Percentiles rank a stretch among this genome's conserved stretches.
phyloP scores from a whole-genome alignment of 768 basidiomycete genomes.

The Lentinus brumalis region DNA sequence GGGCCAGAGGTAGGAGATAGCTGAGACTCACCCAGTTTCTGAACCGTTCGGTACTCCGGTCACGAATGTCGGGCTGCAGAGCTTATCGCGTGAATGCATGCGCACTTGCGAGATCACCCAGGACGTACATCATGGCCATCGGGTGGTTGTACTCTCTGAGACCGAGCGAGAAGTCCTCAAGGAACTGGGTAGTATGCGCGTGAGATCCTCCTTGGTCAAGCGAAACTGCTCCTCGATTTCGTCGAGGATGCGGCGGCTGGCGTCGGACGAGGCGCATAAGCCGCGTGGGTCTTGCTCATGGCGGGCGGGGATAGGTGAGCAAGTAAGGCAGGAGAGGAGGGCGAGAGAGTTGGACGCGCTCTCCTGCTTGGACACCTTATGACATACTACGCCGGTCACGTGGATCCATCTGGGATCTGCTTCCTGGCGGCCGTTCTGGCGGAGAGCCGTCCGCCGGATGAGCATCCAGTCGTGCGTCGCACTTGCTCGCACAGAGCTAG shows the following conservation, averaged over 20 bases:
- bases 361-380: no score
- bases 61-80: conserved; percentile 84
- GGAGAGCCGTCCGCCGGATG: no score
- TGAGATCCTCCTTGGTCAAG: conserved; percentile 59
- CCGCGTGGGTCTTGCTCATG: conserved; percentile 44
- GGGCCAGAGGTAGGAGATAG: not conserved
- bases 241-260: conserved; percentile 55
- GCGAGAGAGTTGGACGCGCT: conserved; percentile 16
- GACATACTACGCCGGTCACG: conserved; percentile 21
- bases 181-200: conserved; percentile 77
- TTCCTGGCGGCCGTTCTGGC: conserved; percentile 11
- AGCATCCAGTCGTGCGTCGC: no score
- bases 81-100: not conserved
- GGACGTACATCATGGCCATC: conserved; percentile 89
- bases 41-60: conserved; percentile 93
- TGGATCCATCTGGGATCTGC: conserved; percentile 6
- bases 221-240: conserved; percentile 74
- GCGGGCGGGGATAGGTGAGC: conserved; percentile 5
- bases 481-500: no score
- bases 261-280: conserved; percentile 36
- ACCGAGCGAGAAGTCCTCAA: conserved; percentile 78
- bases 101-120: not conserved
- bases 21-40: conserved; percentile 74
- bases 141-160: conserved; percentile 70
- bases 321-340: conserved; percentile 9